These are phyloP conservation scores for Monoraphidium neglectum DNA, from an alignment of 139 green algal species.

Conservation along the genomic window DNA sequence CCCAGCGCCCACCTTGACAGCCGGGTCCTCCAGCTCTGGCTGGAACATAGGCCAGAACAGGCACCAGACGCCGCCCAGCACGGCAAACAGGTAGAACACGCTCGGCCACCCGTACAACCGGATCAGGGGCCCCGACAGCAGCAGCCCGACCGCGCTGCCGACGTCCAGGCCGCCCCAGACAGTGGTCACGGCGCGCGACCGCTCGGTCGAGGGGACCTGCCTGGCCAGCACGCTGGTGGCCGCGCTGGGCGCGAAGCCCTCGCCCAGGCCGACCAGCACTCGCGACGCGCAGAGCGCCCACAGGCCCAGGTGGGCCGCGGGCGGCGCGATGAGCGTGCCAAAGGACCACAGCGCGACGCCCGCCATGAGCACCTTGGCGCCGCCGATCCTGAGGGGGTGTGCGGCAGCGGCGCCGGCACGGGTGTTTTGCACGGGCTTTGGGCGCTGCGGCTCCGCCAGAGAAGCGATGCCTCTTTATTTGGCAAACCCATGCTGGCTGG, in stretches of 20 bases:
- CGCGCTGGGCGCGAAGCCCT: slow-evolving; percentile 93
- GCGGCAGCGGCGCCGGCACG: neutral
- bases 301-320: slow-evolving; percentile 74
- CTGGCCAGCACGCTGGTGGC: slow-evolving; percentile 85
- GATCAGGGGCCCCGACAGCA: slow-evolving; percentile 91
- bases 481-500: too few relatives aligned
- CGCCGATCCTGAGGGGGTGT: slow-evolving; percentile 65
- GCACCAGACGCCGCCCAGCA: slow-evolving; percentile 89
- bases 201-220: slow-evolving; percentile 64
- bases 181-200: slow-evolving; percentile 78
- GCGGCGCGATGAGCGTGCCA: slow-evolving; percentile 87
- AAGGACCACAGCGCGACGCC: slow-evolving; percentile 93
- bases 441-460: too few relatives aligned
- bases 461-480: too few relatives aligned
- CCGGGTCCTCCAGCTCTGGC: slow-evolving; percentile 47
- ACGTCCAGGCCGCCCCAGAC: slow-evolving; percentile 97
- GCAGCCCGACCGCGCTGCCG: slow-evolving; percentile 78
- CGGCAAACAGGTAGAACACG: slow-evolving; percentile 97
- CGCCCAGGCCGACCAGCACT: slow-evolving; percentile 92
- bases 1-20: too few relatives aligned
- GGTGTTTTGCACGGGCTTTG: neutral
- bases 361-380: slow-evolving; percentile 80
- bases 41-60: slow-evolving; percentile 75
- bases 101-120: slow-evolving; percentile 87
- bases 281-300: slow-evolving; percentile 81